Conservation (phyloP, 1,284 basidiomycete species). For the Apiotrichum sp. region DNA sequence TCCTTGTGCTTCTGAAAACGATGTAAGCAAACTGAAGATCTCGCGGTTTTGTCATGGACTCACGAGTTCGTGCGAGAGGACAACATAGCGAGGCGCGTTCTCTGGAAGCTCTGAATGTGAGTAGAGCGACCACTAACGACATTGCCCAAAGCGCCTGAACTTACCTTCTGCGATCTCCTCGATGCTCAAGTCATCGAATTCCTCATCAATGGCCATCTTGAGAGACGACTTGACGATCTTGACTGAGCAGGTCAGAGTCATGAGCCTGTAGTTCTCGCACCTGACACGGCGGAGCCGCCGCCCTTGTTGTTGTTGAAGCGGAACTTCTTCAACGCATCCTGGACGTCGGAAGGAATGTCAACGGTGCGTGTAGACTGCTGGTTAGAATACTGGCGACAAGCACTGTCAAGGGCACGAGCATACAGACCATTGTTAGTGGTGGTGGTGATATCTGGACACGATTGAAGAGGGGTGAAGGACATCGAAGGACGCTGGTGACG, state of each 20-base stretch:
- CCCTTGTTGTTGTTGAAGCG: constrained; percentile 63
- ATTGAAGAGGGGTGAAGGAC: too few relatives aligned
- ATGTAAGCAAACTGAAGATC: too few relatives aligned
- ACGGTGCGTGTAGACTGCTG: constrained; percentile 62
- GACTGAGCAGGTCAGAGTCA: constrained; percentile 44
- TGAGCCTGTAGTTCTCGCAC: constrained; percentile 26
- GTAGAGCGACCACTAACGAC: neutral
- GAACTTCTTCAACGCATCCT: constrained; percentile 72
- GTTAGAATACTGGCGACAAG: too few relatives aligned
- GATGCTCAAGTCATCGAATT: constrained; percentile 65
- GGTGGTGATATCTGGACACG: too few relatives aligned
- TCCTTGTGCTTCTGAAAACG: constrained; percentile 59
- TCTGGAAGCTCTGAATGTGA: constrained; percentile 69
- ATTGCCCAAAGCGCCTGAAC: constrained; percentile 1
- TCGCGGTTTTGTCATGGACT: constrained; percentile 2
- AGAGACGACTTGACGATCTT: constrained; percentile 79
- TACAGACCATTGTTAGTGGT: too few relatives aligned
- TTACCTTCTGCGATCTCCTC: constrained; percentile 79
- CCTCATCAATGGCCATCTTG: constrained; percentile 72
- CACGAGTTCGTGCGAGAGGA: constrained; percentile 72
- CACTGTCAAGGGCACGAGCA: too few relatives aligned
- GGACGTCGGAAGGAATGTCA: constrained; percentile 71
- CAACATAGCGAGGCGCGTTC: constrained; percentile 78
- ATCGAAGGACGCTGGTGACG: too few relatives aligned
- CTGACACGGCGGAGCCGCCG: constrained; percentile 66